Base-by-base conservation (phyloP, 495 filamentous ascomycete genomes). In the Aspergillus conjunctus region DNA sequence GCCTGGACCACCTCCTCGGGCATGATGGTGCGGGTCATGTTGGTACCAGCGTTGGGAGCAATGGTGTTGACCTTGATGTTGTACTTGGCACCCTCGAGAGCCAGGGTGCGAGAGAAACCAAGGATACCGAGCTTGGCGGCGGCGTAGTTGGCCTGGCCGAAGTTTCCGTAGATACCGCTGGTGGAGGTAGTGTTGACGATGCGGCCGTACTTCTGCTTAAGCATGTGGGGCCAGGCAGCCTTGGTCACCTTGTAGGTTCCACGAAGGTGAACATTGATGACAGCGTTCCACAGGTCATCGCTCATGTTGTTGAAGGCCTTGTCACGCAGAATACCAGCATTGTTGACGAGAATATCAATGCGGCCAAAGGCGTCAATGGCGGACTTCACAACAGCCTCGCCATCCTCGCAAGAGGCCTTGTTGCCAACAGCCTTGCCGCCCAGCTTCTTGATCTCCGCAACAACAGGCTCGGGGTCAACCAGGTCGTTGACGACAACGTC, bases 51-150 rank as follows among this genome's bases (percentile, higher is more conserved):
- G 69, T 98, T 98, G 43, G 94, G 94, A 32, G 94, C 94, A 64
- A 98, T 97, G 50, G 95, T 97, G 83, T 98, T 98, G 69, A 97
- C 92, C 73, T 85, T 91, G 76, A 98, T 98, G 81, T 98, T 97
- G 83, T 98, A 93, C 81, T 98, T 98, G 54, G 83, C 85, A 65
- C 94, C 94, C 80, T 98, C 94, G 50, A 93, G 83, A 43, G 94
- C 94, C 39, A 98, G 83, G 57, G 95, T 89, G 64, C 93, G 90
- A 18, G 92, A 95, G 79, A 98, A 90, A 56, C 94, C 94, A 31
- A 98, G 87, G 66, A 98, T 98, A 74, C 89, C 95, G 60, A 87
- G 84, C 86, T 98, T 98, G 18, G 95, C 94, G 54, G 93, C 89
- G 54, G 94, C 87, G 74, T 98, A 98, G 80, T 98, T 98, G 67